Percentiles rank a stretch among this genome's conserved stretches.
phyloP scores from a whole-genome alignment of 306 rosid species.

The Astragalus glycyphyllos region DNA sequence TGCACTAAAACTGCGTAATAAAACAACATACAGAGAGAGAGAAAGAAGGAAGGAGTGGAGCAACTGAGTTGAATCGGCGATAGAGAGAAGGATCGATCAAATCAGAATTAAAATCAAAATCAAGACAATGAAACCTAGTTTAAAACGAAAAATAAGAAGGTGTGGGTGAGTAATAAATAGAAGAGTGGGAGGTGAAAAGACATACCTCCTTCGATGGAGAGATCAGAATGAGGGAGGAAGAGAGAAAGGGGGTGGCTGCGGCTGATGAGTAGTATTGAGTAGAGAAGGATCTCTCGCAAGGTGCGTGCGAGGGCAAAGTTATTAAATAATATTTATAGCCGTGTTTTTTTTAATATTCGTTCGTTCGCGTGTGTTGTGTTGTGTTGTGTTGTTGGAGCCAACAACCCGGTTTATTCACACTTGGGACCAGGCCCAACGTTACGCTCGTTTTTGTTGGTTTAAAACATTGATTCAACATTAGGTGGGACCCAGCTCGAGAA shows the following conservation, averaged over 20 bases:
- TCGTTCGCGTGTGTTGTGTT: too few species aligned
- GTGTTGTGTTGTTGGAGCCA: too few species aligned
- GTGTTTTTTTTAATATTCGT: background rate
- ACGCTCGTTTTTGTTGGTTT: background rate
- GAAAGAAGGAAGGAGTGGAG: background rate
- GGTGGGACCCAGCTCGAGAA: background rate
- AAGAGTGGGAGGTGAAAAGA: background rate
- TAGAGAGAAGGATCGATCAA: background rate
- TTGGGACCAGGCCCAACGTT: background rate
- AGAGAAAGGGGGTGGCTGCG: background rate
- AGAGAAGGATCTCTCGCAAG: slow-evolving; percentile 34
- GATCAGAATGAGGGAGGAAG: background rate
- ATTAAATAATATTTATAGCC: slow-evolving; percentile 29
- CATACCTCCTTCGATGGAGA: slow-evolving; percentile 26
- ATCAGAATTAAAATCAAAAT: slow-evolving; percentile 6
- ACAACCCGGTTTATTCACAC: background rate
- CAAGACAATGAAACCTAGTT: background rate
- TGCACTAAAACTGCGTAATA: background rate
- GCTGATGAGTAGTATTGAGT: background rate
- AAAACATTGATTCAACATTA: too few species aligned
- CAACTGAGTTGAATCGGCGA: background rate
- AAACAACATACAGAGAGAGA: background rate
- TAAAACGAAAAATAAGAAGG: too few species aligned
- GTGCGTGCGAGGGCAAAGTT: background rate
- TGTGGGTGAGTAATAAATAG: background rate